phyloP scores from a whole-genome alignment of 2,329 filamentous ascomycete genomes.

The Colletotrichum sp. region DNA sequence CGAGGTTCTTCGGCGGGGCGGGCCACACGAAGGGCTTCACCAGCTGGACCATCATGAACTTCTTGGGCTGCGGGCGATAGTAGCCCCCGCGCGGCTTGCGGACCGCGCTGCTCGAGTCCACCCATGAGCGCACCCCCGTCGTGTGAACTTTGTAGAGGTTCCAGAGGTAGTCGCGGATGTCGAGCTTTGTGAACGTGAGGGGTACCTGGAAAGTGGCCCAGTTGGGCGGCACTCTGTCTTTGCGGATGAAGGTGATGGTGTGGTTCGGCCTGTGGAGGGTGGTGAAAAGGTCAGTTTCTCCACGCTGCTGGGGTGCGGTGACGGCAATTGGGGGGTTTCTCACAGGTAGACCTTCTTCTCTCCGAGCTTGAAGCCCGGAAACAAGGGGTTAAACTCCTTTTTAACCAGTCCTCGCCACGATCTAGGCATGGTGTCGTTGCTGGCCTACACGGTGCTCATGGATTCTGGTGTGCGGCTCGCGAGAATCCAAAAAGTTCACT shows the following conservation, averaged over 20 bases:
- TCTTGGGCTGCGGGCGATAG: slow-evolving; percentile 75
- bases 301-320: background rate
- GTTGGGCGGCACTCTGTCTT: slow-evolving; percentile 73
- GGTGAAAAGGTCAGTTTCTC: background rate
- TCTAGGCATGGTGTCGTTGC: slow-evolving; percentile 30
- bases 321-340: slow-evolving; percentile 23
- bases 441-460: background rate
- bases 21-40: slow-evolving; percentile 90
- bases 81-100: slow-evolving; percentile 60
- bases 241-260: slow-evolving; percentile 78
- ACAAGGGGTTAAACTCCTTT: no score
- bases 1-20: slow-evolving; percentile 64
- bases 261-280: slow-evolving; percentile 72
- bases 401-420: no score
- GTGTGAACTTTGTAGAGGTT: slow-evolving; percentile 82
- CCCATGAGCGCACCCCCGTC: slow-evolving; percentile 76
- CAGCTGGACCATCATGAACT: slow-evolving; percentile 96
- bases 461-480: background rate
- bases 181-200: slow-evolving; percentile 92
- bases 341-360: slow-evolving; percentile 63
- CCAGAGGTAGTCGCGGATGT: slow-evolving; percentile 92
- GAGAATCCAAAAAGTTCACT: slow-evolving; percentile 19
- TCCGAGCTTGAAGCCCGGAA: slow-evolving; percentile 51
- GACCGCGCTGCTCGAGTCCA: slow-evolving; percentile 68
- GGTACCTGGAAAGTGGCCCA: slow-evolving; percentile 92